phyloP scores from a whole-genome alignment of 1,139 yeast species.

The Scheffersomyces cryptocercus region DNA sequence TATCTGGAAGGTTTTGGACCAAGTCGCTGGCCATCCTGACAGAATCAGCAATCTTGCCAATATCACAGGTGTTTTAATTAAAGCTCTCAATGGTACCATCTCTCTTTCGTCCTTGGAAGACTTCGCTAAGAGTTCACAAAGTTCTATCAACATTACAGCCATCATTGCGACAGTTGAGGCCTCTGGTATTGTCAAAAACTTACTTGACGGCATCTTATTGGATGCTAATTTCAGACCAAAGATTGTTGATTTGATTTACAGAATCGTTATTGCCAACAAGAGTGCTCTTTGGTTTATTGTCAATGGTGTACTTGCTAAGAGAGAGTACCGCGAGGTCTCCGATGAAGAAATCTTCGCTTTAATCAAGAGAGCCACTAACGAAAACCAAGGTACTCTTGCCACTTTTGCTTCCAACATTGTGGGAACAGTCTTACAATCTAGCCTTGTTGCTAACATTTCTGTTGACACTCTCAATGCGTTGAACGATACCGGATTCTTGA shows the following conservation, averaged over 20 bases:
- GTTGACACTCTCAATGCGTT: constrained; percentile 35
- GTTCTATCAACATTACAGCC: constrained; percentile 25
- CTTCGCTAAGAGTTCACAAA: constrained; percentile 4
- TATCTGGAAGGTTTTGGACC: constrained; percentile 37
- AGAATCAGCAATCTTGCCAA: constrained; percentile 33
- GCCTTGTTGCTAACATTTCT: constrained; percentile 25
- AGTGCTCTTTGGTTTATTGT: constrained; percentile 26
- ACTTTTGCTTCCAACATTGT: constrained; percentile 32
- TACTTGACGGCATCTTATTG: constrained; percentile 38
- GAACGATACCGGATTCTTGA: constrained; percentile 46
- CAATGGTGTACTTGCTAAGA: constrained; percentile 23
- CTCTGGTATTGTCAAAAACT: constrained; percentile 38
- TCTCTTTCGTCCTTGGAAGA: constrained; percentile 1
- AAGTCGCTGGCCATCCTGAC: constrained; percentile 32
- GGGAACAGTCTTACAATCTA: constrained; percentile 30
- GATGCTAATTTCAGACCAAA: constrained; percentile 37
- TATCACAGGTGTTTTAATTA: constrained; percentile 23
- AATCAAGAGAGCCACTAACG: constrained; percentile 20
- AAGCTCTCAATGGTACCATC: constrained; percentile 2
- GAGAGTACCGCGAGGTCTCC: constrained; percentile 17
- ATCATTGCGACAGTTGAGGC: constrained; percentile 22
- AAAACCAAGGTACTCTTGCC: constrained; percentile 23
- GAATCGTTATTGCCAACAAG: constrained; percentile 34
- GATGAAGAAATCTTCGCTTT: constrained; percentile 2
- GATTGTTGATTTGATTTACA: constrained; percentile 35